Percentiles rank a stretch among this genome's conserved stretches.
Evolutionary conservation across 805 yeast genomes (phyloP).

Genomic region (Yarrowia hollandica): DNA sequence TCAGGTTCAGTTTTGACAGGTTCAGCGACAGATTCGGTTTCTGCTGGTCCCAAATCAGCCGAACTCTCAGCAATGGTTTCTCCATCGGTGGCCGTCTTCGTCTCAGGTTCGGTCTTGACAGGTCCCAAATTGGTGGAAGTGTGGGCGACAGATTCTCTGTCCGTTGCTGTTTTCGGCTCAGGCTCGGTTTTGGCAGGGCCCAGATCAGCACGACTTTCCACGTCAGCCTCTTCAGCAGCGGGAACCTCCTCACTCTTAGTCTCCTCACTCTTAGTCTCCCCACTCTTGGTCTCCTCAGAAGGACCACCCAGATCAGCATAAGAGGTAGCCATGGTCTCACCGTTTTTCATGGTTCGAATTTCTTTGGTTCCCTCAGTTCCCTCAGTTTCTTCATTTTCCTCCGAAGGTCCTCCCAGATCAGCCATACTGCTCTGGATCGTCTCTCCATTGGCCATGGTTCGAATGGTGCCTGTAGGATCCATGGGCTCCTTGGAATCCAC

Average conservation of each 20-base stretch:
- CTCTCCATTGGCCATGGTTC: conserved; percentile 3
- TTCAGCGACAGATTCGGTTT: too few species aligned
- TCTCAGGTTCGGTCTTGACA: too few species aligned
- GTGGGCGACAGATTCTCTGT: not conserved
- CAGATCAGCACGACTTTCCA: not conserved
- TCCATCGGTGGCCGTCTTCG: not conserved
- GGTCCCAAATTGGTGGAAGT: too few species aligned
- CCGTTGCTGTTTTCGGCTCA: not conserved
- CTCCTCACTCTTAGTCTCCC: too few species aligned
- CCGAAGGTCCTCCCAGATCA: not conserved
- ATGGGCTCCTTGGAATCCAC: not conserved
- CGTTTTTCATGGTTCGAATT: too few species aligned
- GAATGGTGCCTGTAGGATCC: not conserved
- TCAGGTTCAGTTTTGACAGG: too few species aligned
- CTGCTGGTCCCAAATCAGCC: not conserved
- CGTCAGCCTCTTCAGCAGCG: too few species aligned
- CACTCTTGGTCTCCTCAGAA: not conserved
- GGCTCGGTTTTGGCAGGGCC: not conserved
- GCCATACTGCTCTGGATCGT: not conserved
- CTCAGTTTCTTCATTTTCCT: too few species aligned
- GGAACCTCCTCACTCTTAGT: too few species aligned
- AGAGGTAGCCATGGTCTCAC: too few species aligned
- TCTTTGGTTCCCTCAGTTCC: too few species aligned
- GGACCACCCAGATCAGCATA: not conserved
- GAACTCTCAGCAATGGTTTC: not conserved